Conservation (phyloP, 371 early-diverging fungal species). For the Rhizopus microsporus region DNA sequence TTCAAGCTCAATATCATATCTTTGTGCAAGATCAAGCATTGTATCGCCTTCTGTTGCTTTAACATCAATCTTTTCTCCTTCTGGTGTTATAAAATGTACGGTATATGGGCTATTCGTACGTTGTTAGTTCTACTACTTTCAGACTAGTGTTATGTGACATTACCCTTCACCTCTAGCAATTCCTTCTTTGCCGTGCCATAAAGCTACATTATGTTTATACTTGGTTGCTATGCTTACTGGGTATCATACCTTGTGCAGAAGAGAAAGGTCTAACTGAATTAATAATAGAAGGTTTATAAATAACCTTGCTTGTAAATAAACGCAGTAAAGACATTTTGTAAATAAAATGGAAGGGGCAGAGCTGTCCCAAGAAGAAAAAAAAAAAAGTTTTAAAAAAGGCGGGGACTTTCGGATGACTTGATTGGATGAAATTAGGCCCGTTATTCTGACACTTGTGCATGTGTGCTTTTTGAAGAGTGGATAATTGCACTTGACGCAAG, state of each 20-base stretch:
- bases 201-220: slow-evolving; percentile 17
- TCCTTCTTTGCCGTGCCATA: slow-evolving; percentile 36
- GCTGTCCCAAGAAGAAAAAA: too few relatives aligned
- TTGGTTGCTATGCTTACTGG: background rate
- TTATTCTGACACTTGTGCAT: too few relatives aligned
- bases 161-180: slow-evolving; percentile 45
- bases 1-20: slow-evolving; percentile 95
- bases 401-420: too few relatives aligned
- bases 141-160: background rate
- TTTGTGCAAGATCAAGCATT: slow-evolving; percentile 94
- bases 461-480: too few relatives aligned
- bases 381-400: too few relatives aligned
- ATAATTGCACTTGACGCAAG: too few relatives aligned
- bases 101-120: slow-evolving; percentile 42
- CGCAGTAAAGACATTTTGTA: slow-evolving; percentile 34
- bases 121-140: background rate
- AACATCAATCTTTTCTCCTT: slow-evolving; percentile 78
- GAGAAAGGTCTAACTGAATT: slow-evolving; percentile 22
- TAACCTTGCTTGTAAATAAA: slow-evolving; percentile 29
- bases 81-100: slow-evolving; percentile 66
- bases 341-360: background rate
- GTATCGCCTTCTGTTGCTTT: slow-evolving; percentile 84
- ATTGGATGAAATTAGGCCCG: too few relatives aligned
- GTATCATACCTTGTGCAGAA: slow-evolving; percentile 26
- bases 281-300: slow-evolving; percentile 14